Evolutionary conservation across 179 eudicot genomes (phyloP).

Genomic region (Silene noctiflora): DNA sequence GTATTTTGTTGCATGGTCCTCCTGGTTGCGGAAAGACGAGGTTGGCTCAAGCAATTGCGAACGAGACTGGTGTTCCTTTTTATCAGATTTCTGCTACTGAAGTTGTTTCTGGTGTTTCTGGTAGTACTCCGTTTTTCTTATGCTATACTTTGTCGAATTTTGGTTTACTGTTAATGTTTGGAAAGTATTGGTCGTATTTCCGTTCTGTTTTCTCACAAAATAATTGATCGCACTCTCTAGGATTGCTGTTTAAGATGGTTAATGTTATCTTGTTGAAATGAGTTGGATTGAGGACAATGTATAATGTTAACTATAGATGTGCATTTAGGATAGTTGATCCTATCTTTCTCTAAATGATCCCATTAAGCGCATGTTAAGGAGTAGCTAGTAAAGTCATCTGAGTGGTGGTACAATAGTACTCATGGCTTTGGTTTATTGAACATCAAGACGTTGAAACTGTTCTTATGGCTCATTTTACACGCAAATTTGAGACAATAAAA

Average conservation of each 20-base stretch:
- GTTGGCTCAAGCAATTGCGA: constrained; percentile 23
- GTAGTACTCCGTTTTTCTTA: background rate
- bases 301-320: background rate
- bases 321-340: background rate
- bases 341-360: no score
- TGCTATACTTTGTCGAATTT: background rate
- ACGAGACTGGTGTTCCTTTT: constrained; percentile 15
- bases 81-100: constrained; percentile 13
- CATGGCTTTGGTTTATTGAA: no score
- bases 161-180: background rate
- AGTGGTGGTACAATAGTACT: no score
- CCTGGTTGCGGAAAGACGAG: constrained; percentile 26
- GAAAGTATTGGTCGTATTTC: background rate
- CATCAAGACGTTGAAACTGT: no score
- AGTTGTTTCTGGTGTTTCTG: constrained; percentile 18
- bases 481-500: no score
- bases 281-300: background rate
- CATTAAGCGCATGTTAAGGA: no score
- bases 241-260: background rate
- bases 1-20: constrained; percentile 20
- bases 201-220: background rate
- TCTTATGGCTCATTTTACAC: no score
- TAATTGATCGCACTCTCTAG: background rate
- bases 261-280: background rate
- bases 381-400: no score